Conservation (phyloP, 2,329 filamentous ascomycete genomes). For the Penicillium rolfsii region DNA sequence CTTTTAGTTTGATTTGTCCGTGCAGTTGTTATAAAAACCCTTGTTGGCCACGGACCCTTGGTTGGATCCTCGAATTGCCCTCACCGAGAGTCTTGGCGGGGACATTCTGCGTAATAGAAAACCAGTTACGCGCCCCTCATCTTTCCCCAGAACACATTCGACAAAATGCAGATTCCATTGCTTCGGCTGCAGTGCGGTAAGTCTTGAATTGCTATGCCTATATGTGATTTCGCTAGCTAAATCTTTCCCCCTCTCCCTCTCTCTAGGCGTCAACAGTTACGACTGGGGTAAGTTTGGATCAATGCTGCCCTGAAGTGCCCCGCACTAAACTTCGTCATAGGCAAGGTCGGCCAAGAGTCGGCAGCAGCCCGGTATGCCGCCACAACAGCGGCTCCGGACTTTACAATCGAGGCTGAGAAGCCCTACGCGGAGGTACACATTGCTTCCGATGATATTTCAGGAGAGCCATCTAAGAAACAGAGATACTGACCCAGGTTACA, state of each 20-base stretch:
- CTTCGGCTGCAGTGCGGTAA: constrained; percentile 71
- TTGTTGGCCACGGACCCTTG: constrained; percentile 9
- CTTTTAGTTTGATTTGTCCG: background rate
- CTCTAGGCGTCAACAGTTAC: constrained; percentile 88
- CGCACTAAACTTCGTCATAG: constrained; percentile 48
- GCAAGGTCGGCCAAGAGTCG: constrained; percentile 85
- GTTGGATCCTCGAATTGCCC: constrained; percentile 1
- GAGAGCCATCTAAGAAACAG: background rate
- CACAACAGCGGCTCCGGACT: constrained; percentile 74
- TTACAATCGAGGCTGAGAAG: constrained; percentile 80
- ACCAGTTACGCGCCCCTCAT: constrained; percentile 19
- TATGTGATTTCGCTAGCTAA: background rate
- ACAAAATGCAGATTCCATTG: constrained; percentile 73
- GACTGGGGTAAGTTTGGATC: constrained; percentile 74
- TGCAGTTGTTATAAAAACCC: background rate
- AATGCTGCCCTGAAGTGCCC: constrained; percentile 15
- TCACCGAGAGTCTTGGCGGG: constrained; percentile 33
- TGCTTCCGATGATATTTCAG: background rate
- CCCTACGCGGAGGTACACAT: constrained; percentile 83
- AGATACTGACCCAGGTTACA: constrained; percentile 44
- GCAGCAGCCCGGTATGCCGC: constrained; percentile 88
- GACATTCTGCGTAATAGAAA: constrained; percentile 27
- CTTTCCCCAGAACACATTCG: constrained; percentile 16
- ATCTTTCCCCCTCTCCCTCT: background rate
- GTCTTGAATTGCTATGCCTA: constrained; percentile 19